These are phyloP conservation scores for Phytophthora lateralis DNA, from an alignment of 352 stramenopile species.

Conservation along the genomic window DNA sequence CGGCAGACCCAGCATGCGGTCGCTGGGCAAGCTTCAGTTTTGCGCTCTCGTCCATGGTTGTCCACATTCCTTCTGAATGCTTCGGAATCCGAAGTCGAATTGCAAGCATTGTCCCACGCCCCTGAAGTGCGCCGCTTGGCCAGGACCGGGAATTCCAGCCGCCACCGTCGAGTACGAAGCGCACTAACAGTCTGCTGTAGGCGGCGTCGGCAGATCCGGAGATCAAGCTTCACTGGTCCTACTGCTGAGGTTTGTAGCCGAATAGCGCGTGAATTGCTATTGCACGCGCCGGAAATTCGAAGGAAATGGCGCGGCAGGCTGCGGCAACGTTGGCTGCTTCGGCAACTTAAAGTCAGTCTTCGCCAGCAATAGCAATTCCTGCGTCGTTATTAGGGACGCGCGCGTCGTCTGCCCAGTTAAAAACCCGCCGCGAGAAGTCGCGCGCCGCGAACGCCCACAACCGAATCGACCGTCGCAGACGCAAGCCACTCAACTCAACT, in stretches of 20 bases:
- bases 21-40: background rate
- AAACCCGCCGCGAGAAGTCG: background rate
- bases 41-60: background rate
- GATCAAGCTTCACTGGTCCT: too few species aligned
- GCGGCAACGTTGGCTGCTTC: too few species aligned
- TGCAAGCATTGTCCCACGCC: background rate
- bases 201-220: too few species aligned
- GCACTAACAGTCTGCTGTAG: too few species aligned
- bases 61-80: too few species aligned
- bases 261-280: background rate
- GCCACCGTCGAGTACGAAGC: too few species aligned
- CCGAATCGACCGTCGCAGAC: slow-evolving; percentile 3
- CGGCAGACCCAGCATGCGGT: too few species aligned
- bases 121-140: background rate
- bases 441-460: slow-evolving; percentile 5
- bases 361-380: background rate
- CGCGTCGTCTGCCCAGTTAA: background rate
- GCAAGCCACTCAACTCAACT: background rate
- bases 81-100: background rate
- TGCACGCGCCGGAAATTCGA: too few species aligned
- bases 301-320: too few species aligned
- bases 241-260: too few species aligned
- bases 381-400: background rate
- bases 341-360: too few species aligned
- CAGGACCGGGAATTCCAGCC: background rate